A percentile compares a stretch with the other conserved stretches of the same genome.
phyloP scores from a whole-genome alignment of 192 early-diverging fungal genomes.

The Coemansia sp. region DNA sequence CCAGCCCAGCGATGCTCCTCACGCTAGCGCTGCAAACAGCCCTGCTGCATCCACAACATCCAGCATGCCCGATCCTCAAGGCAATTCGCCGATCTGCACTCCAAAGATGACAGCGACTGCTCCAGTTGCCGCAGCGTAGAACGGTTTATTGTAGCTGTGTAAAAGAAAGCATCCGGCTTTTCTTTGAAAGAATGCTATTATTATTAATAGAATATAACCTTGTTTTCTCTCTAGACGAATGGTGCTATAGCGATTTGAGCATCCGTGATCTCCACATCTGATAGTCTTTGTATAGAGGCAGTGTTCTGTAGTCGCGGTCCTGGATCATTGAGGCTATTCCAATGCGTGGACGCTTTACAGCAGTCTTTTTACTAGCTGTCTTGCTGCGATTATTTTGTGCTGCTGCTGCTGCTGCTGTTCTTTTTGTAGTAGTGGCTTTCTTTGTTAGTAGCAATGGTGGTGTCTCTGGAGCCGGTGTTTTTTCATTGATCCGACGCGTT shows the following conservation, averaged over 20 bases:
- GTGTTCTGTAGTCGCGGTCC: constrained; percentile 38
- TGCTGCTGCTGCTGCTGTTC: background rate
- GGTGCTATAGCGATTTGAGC: constrained; percentile 3
- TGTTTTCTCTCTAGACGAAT: too few relatives aligned
- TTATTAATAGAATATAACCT: too few relatives aligned
- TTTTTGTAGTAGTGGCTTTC: background rate
- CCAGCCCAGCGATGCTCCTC: background rate
- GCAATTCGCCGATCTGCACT: constrained; percentile 1
- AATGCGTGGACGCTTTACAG: constrained; percentile 28
- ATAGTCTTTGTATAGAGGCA: constrained; percentile 37
- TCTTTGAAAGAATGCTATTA: too few relatives aligned
- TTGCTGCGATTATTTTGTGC: background rate
- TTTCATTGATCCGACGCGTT: background rate
- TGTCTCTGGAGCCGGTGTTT: background rate
- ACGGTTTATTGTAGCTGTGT: background rate
- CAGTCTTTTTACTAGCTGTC: constrained; percentile 8
- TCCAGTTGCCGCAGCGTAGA: constrained; percentile 13
- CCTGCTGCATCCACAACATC: background rate
- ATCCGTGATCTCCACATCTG: constrained; percentile 26
- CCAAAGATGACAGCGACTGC: background rate
- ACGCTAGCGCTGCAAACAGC: background rate
- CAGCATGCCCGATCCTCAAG: background rate
- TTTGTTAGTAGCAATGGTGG: background rate
- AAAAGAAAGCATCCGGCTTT: background rate
- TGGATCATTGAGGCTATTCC: constrained; percentile 47